phyloP scores from a whole-genome alignment of 2,329 filamentous ascomycete genomes.

The Cryphonectria nitschkei region DNA sequence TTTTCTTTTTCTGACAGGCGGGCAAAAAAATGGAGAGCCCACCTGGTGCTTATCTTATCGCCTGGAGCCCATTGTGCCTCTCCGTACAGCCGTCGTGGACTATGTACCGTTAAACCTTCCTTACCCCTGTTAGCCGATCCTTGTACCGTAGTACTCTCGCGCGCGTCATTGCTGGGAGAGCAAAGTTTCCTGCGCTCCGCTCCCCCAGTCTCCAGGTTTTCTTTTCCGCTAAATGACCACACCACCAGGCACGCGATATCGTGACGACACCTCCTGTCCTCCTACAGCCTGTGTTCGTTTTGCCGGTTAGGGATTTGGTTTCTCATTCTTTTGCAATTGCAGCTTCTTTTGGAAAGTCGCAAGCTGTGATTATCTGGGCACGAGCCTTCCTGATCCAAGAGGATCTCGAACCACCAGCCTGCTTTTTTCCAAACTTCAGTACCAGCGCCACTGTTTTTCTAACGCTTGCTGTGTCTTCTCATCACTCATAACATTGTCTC shows the following conservation, averaged over 20 bases:
- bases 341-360: too few species aligned
- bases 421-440: not conserved
- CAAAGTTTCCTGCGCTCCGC: slow-evolving; percentile 26
- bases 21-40: slow-evolving; percentile 6
- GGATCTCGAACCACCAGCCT: not conserved
- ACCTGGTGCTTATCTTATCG: not conserved
- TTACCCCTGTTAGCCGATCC: slow-evolving; percentile 16
- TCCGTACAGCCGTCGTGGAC: too few species aligned
- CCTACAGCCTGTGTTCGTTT: not conserved
- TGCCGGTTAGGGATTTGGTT: not conserved
- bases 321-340: not conserved
- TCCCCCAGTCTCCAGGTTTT: slow-evolving; percentile 19
- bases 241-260: slow-evolving; percentile 23
- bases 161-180: slow-evolving; percentile 28
- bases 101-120: not conserved
- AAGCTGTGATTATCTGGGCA: too few species aligned
- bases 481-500: not conserved
- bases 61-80: not conserved
- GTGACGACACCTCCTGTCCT: slow-evolving; percentile 10
- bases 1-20: slow-evolving; percentile 9
- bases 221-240: slow-evolving; percentile 9
- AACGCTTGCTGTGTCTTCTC: not conserved
- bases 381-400: not conserved
- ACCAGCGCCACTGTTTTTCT: not conserved
- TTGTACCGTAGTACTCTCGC: slow-evolving; percentile 13